Evolutionary conservation across 2,329 filamentous ascomycete species (phyloP).

Genomic region (Fusarium burgessii): DNA sequence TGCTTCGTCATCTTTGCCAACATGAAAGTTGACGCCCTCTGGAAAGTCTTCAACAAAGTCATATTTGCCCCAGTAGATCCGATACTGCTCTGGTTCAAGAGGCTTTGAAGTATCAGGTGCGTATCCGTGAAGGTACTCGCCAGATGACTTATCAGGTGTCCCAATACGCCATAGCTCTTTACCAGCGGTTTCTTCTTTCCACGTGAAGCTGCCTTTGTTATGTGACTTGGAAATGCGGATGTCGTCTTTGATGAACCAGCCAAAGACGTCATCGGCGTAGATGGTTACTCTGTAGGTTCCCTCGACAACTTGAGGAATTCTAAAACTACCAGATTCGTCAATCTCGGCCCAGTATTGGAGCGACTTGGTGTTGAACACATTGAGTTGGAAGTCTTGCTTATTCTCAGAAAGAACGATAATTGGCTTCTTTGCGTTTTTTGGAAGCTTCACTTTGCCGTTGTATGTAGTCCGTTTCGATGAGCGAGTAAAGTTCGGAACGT

Average conservation of each 20-base stretch:
- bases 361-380: conserved; percentile 62
- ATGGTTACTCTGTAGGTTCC: conserved; percentile 35
- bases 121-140: conserved; percentile 70
- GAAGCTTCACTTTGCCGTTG: conserved; percentile 32
- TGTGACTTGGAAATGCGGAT: conserved; percentile 55
- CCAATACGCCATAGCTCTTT: conserved; percentile 36
- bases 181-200: conserved; percentile 30
- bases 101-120: conserved; percentile 60
- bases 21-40: conserved; percentile 64
- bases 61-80: conserved; percentile 70
- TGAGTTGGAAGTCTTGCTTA: conserved; percentile 45
- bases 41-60: conserved; percentile 70
- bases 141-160: conserved; percentile 63
- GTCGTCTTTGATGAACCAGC: conserved; percentile 36
- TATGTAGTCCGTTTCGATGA: conserved; percentile 18
- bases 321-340: conserved; percentile 53
- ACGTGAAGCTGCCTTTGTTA: conserved; percentile 5
- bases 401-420: conserved; percentile 63
- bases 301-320: conserved; percentile 28
- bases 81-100: conserved; percentile 64
- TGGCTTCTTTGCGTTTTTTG: conserved; percentile 44
- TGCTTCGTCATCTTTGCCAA: conserved; percentile 62
- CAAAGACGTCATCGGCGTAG: conserved; percentile 35
- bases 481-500: conserved; percentile 29
- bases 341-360: conserved; percentile 72